These are phyloP conservation scores for Bothriochloa decipiens DNA, from an alignment of 176 grass and related monocot species.

Conservation along the genomic window DNA sequence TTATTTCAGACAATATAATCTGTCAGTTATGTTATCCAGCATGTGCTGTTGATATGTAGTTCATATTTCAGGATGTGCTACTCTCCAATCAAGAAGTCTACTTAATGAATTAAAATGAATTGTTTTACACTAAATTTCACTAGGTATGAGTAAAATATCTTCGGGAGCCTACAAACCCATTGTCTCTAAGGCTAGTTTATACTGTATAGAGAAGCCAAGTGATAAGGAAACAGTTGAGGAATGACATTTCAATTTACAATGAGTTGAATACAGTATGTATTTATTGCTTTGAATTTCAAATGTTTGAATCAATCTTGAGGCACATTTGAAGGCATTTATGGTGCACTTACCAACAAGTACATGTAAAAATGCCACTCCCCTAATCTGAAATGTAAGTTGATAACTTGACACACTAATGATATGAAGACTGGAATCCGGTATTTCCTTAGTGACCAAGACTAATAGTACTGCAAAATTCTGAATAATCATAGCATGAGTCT, in stretches of 20 bases:
- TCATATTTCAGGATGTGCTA: background rate
- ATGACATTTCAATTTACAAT: background rate
- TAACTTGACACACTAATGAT: constrained; percentile 4
- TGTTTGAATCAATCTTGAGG: background rate
- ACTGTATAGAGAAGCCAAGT: background rate
- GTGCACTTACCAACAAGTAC: background rate
- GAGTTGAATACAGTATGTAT: background rate
- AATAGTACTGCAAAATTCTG: background rate
- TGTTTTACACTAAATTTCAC: background rate
- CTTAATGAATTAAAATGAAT: constrained; percentile 16
- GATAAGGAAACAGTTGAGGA: background rate
- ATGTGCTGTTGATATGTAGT: constrained; percentile 31
- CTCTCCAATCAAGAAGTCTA: background rate
- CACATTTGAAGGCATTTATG: constrained; percentile 1
- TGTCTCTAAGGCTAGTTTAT: background rate
- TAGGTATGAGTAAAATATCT: background rate
- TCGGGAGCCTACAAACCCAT: background rate
- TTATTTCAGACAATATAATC: constrained; percentile 5
- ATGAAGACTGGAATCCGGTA: constrained; percentile 12
- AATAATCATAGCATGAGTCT: background rate
- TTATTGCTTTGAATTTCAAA: background rate
- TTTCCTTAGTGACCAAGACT: background rate
- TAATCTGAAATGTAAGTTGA: constrained; percentile 14
- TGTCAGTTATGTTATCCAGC: background rate
- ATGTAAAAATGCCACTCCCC: background rate